These are phyloP conservation scores for Stephania japonica DNA, from an alignment of 164 flowering plant genomes.

Conservation along the genomic window DNA sequence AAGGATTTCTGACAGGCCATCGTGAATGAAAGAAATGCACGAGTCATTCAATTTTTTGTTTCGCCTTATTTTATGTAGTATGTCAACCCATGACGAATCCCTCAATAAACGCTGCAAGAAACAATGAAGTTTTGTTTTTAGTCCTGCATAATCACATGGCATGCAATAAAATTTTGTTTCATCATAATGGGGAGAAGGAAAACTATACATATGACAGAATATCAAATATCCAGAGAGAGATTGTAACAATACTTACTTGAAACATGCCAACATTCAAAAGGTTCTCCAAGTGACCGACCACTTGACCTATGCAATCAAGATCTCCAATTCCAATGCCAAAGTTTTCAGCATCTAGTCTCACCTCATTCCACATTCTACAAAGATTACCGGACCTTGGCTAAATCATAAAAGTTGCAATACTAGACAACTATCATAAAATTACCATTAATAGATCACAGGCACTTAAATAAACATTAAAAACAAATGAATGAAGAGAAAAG, in stretches of 20 bases:
- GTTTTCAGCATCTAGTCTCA: conserved; percentile 20
- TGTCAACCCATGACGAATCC: conserved; percentile 19
- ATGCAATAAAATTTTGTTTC: background rate
- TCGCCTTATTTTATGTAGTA: conserved; percentile 19
- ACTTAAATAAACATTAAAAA: background rate
- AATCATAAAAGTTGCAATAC: background rate
- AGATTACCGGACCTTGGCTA: background rate
- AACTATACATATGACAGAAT: background rate
- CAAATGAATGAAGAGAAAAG: background rate
- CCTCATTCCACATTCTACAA: conserved; percentile 25
- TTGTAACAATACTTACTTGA: conserved; percentile 14
- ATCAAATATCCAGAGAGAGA: background rate
- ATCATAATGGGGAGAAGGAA: too few relatives aligned
- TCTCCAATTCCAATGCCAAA: conserved; percentile 20
- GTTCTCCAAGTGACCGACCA: conserved; percentile 20
- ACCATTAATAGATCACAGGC: background rate
- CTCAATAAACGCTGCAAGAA: conserved; percentile 20
- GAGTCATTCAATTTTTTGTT: conserved; percentile 24
- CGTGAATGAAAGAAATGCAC: conserved; percentile 16
- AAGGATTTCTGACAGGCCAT: conserved; percentile 19
- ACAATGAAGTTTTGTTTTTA: background rate
- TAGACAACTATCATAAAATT: background rate
- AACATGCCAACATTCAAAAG: conserved; percentile 23
- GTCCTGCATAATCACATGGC: background rate
- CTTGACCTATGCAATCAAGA: conserved; percentile 24